Percentiles rank a stretch among this genome's conserved stretches.
Evolutionary conservation across 1,284 basidiomycete species (phyloP).

Genomic region (Cutaneotrichosporon daszewskae): DNA sequence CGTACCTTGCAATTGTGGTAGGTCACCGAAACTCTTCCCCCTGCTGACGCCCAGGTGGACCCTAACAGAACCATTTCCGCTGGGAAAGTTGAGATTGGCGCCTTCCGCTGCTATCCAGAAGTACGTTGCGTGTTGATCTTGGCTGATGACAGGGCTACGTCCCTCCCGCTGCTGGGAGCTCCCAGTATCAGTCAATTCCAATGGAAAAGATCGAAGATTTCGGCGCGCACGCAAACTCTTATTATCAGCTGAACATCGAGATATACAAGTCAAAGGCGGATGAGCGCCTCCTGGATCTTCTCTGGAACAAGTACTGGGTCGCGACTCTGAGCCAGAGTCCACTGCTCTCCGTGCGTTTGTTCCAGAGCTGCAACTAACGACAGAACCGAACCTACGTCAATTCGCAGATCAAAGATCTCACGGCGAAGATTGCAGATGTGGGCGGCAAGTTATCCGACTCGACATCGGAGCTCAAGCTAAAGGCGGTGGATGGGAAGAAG

Average conservation of each 20-base stretch:
- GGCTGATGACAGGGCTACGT: constrained; percentile 58
- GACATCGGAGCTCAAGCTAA: constrained; percentile 21
- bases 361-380: background rate
- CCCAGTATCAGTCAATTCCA: constrained; percentile 86
- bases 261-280: constrained; percentile 90
- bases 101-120: constrained; percentile 93
- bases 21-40: constrained; percentile 39
- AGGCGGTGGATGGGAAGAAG: constrained; percentile 44
- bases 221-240: constrained; percentile 94
- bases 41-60: constrained; percentile 65
- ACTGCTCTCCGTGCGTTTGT: constrained; percentile 68
- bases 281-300: constrained; percentile 72
- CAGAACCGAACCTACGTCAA: constrained; percentile 90
- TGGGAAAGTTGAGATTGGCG: constrained; percentile 96
- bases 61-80: constrained; percentile 97
- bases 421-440: constrained; percentile 63
- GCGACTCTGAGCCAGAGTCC: constrained; percentile 89
- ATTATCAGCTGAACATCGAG: constrained; percentile 89
- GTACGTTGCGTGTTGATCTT: constrained; percentile 18
- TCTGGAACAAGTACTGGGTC: constrained; percentile 99
- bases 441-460: constrained; percentile 11
- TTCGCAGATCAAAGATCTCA: constrained; percentile 79
- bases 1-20: constrained; percentile 94
- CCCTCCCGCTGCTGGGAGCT: constrained; percentile 64
- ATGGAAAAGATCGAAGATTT: constrained; percentile 94